Base-by-base conservation (phyloP, 1,139 yeast genomes). In the Lodderomyces theae region DNA sequence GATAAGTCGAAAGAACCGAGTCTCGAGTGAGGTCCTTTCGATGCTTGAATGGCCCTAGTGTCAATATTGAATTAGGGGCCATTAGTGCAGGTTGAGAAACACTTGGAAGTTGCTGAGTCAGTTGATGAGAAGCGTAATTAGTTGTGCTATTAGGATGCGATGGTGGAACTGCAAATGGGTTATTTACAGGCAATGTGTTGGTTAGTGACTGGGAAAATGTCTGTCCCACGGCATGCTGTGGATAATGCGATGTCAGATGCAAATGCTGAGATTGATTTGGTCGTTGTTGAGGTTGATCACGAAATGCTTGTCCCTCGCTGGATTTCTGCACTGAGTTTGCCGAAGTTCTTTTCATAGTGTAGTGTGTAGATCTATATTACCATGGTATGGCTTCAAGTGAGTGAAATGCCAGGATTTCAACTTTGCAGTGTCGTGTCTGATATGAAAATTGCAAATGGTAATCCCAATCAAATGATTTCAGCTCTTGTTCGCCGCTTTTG, bases 1-100 rank as follows among this genome's bases (percentile, higher is more conserved):
- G 90, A 61, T 90, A 92, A 51, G 84, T 84, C 36, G 85, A 82
- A 22, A 88, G 65, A 2, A 92, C 96, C 5, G 87, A 80, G 34
- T 78, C 74, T 42, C 95, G 66, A 3, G 79, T 66, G 26, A 75
- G 62, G 57, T 88, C 96, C 56, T 84, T 84, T 34, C 97, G 74
- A 42, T 76, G 77, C 46, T 80, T 74, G 57, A 83, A 86, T 0
- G 92, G 90, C 0, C 81, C 86, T 19, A 85, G 71, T 0, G 92
- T 80, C 50, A 85, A 74, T 23, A 83, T 82, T 41, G 80, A 77
- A 48, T 75, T 81, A 51, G 77, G 77, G 0, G 90, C 89, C 82
- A 83, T 81, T 45, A 81, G 51, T 18, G 72, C 63, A 2, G 72
- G 71, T 45, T 66, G 72, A 2, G 71, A 71, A 5, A 54, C 47